Evolutionary conservation across 2,329 filamentous ascomycete genomes (phyloP).

Genomic region (Clonostachys sp.): DNA sequence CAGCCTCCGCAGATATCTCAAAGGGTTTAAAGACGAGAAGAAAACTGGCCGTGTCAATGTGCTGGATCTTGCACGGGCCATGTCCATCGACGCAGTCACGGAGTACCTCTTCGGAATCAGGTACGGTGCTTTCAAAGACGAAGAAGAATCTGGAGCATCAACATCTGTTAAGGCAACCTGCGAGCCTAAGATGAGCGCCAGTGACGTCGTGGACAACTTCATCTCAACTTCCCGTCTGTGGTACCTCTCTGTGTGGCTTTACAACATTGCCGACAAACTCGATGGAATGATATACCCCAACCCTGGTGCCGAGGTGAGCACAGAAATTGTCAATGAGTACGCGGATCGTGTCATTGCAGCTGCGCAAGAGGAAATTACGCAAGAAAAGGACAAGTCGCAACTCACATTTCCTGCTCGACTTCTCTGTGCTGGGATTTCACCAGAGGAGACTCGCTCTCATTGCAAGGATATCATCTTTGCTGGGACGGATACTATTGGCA

Average conservation of each 20-base stretch:
- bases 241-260: conserved; percentile 33
- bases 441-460: conserved; percentile 39
- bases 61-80: conserved; percentile 42
- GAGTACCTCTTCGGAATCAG: conserved; percentile 45
- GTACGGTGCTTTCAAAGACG: conserved; percentile 23
- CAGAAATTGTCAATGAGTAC: conserved; percentile 15
- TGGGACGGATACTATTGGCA: conserved; percentile 47
- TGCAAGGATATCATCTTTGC: conserved; percentile 51
- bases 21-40: too few relatives aligned
- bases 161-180: too few relatives aligned
- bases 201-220: conserved; percentile 45
- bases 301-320: neutral
- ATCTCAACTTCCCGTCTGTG: conserved; percentile 51
- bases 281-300: neutral
- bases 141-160: neutral
- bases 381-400: conserved; percentile 8
- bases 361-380: conserved; percentile 18
- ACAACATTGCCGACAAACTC: neutral
- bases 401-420: conserved; percentile 42
- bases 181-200: conserved; percentile 2
- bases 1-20: conserved; percentile 18
- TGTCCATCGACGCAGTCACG: conserved; percentile 47
- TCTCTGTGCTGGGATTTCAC: conserved; percentile 32
- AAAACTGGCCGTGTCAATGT: conserved; percentile 35
- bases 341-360: conserved; percentile 22